phyloP scores from a whole-genome alignment of 1,139 yeast genomes.

The Yarrowia galli region DNA sequence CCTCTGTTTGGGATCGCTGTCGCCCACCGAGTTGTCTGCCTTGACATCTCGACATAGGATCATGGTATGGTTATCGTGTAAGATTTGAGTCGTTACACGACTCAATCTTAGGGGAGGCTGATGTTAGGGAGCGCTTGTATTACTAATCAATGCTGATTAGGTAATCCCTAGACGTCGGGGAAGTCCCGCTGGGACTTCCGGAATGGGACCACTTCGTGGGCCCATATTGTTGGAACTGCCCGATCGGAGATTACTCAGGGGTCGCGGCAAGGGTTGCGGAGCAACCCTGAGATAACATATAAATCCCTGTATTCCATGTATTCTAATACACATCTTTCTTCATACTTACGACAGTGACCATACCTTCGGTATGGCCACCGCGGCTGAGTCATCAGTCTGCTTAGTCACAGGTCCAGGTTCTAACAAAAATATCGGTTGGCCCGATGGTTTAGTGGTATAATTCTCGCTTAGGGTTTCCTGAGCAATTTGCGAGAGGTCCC shows the following conservation, averaged over 20 bases:
- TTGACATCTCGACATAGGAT: background rate
- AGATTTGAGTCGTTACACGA: constrained; percentile 1
- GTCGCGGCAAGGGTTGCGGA: background rate
- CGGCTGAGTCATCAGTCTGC: background rate
- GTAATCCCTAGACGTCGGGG: background rate
- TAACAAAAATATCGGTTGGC: constrained; percentile 19
- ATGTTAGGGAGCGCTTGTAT: background rate
- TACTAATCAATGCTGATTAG: background rate
- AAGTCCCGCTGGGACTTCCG: background rate
- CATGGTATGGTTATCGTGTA: background rate
- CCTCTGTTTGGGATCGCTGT: background rate
- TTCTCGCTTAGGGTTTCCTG: constrained; percentile 38
- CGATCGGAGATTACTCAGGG: too few relatives aligned
- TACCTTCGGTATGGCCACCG: background rate
- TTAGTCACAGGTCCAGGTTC: constrained; percentile 2
- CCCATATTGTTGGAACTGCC: too few relatives aligned
- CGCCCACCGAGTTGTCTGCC: background rate
- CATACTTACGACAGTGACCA: background rate
- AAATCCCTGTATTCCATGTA: background rate
- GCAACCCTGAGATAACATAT: background rate
- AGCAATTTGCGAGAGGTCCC: constrained; percentile 39
- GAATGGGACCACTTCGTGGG: background rate
- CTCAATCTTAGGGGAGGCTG: background rate
- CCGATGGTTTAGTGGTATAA: constrained; percentile 39
- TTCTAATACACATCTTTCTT: background rate